These are phyloP conservation scores for Diaporthe vexans DNA, from an alignment of 2,329 filamentous ascomycete genomes.

Conservation along the genomic window DNA sequence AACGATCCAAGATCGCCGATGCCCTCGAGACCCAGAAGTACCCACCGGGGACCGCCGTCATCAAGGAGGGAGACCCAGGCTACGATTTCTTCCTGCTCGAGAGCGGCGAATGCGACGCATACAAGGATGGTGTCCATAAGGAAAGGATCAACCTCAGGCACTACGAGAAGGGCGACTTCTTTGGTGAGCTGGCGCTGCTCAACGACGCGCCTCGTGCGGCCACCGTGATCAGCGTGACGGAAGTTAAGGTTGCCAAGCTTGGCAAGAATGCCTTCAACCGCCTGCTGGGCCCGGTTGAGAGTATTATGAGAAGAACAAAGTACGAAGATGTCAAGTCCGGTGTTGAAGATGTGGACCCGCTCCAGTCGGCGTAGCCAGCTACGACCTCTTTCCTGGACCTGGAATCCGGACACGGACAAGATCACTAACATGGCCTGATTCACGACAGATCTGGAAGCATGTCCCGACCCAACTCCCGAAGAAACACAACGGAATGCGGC, in stretches of 20 bases:
- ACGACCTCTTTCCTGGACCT: constrained; percentile 34
- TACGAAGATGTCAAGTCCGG: constrained; percentile 72
- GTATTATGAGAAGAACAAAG: constrained; percentile 88
- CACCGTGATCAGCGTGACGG: constrained; percentile 84
- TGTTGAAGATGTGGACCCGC: constrained; percentile 77
- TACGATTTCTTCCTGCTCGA: constrained; percentile 94
- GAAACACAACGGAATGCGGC: constrained; percentile 39
- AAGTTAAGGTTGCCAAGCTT: constrained; percentile 92
- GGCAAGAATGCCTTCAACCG: constrained; percentile 96
- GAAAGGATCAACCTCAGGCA: constrained; percentile 73
- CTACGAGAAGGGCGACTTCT: constrained; percentile 95
- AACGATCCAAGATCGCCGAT: constrained; percentile 97
- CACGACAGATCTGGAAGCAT: constrained; percentile 38
- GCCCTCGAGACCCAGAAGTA: constrained; percentile 93
- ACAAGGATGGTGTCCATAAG: constrained; percentile 79
- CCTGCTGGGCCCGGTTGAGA: constrained; percentile 90
- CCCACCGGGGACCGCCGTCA: constrained; percentile 83
- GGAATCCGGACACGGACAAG: constrained; percentile 37
- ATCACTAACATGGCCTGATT: constrained; percentile 40
- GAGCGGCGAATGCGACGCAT: constrained; percentile 87
- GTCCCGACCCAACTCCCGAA: constrained; percentile 34
- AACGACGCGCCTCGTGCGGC: constrained; percentile 95
- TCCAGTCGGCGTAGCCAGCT: constrained; percentile 57
- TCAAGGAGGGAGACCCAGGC: constrained; percentile 90
- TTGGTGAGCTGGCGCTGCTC: constrained; percentile 92